These are phyloP conservation scores for Pelargonium myrrhifolium DNA, from an alignment of 441 rosid genomes.

Conservation along the genomic window DNA sequence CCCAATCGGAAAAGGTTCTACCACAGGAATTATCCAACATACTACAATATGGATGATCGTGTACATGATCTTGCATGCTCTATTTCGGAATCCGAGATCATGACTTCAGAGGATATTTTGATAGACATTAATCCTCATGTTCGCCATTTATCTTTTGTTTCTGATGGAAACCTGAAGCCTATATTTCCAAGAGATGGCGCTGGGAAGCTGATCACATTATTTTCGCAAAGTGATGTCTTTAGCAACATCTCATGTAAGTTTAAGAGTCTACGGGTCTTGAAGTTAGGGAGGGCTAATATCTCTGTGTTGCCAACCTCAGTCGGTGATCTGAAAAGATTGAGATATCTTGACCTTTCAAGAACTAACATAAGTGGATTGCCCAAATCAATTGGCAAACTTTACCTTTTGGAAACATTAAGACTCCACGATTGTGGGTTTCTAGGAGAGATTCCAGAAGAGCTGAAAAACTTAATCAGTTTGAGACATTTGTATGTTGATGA, in stretches of 20 bases:
- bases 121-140: background rate
- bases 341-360: slow-evolving; percentile 6
- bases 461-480: no score
- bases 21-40: no score
- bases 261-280: background rate
- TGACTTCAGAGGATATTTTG: background rate
- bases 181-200: background rate
- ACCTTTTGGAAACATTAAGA: no score
- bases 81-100: background rate
- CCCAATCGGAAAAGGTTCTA: background rate
- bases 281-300: background rate
- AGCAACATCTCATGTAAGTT: background rate
- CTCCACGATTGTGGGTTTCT: no score
- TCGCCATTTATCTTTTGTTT: background rate
- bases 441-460: no score
- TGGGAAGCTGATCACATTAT: background rate
- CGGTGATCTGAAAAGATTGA: slow-evolving; percentile 10
- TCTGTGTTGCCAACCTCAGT: background rate
- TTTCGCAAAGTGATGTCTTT: background rate
- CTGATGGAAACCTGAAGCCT: background rate
- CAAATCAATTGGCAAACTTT: no score
- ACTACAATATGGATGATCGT: slow-evolving; percentile 12
- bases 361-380: background rate
- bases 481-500: no score
- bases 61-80: slow-evolving; percentile 7